Conservation (phyloP, 768 basidiomycete species). For the Chlorophyllum brunneum region DNA sequence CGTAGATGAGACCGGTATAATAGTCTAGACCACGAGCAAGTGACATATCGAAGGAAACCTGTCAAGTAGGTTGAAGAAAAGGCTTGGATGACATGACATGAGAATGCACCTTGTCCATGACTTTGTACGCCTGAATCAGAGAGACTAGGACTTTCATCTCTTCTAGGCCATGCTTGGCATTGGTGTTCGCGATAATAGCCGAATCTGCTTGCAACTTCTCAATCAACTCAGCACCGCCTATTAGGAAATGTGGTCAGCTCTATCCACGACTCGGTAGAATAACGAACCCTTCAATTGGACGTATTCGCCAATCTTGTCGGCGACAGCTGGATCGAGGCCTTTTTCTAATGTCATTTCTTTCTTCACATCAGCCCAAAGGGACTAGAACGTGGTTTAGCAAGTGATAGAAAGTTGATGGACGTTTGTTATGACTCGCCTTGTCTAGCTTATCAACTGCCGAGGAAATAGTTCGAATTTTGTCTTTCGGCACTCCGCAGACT, state of each 20-base stretch:
- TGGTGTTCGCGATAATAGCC: conserved; percentile 61
- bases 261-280: not conserved
- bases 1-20: conserved; percentile 98
- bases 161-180: conserved; percentile 74
- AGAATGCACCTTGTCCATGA: conserved; percentile 68
- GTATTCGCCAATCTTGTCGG: conserved; percentile 95
- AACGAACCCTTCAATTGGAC: conserved; percentile 86
- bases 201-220: conserved; percentile 62
- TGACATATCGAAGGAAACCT: conserved; percentile 96
- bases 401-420: not conserved
- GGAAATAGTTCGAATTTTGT: conserved; percentile 89
- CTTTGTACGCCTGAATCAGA: conserved; percentile 76
- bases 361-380: conserved; percentile 88
- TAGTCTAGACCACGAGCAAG: conserved; percentile 98
- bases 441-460: conserved; percentile 98
- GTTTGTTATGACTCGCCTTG: conserved; percentile 53
- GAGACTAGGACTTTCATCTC: conserved; percentile 88
- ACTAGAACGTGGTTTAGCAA: conserved; percentile 31
- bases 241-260: not conserved
- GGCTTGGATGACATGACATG: not conserved
- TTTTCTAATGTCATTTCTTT: conserved; percentile 98
- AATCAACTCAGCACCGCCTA: conserved; percentile 79
- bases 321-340: conserved; percentile 72
- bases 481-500: conserved; percentile 88
- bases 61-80: not conserved